These are phyloP conservation scores for Guadua angustifolia DNA, from an alignment of 176 grass and related monocot genomes.

Conservation along the genomic window DNA sequence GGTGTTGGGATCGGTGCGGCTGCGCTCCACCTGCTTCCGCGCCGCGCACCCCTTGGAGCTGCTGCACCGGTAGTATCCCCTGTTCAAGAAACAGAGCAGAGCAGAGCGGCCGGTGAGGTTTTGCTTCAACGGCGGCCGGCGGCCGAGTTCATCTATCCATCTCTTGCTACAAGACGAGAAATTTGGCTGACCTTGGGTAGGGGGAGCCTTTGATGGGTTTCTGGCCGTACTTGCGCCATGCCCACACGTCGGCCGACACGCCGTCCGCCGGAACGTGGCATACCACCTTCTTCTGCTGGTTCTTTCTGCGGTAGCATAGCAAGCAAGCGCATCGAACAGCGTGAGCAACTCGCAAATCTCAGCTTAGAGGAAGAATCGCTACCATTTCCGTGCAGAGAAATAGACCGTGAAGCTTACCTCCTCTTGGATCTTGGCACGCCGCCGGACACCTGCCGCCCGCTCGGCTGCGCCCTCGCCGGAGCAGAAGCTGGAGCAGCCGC, in stretches of 20 bases:
- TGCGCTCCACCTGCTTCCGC: slow-evolving; percentile 87
- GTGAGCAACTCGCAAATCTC: slow-evolving; percentile 25
- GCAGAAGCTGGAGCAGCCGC: slow-evolving; percentile 33
- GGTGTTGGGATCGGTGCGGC: slow-evolving; percentile 64
- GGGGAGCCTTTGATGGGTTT: slow-evolving; percentile 99
- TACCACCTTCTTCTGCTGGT: slow-evolving; percentile 92
- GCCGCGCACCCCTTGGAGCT: slow-evolving; percentile 81
- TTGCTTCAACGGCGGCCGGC: neutral
- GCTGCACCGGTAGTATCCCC: slow-evolving; percentile 93
- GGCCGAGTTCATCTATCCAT: neutral
- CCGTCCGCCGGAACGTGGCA: slow-evolving; percentile 74
- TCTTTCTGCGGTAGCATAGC: slow-evolving; percentile 57
- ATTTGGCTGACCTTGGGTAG: slow-evolving; percentile 56
- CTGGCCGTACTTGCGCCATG: slow-evolving; percentile 99
- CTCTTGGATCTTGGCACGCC: slow-evolving; percentile 68
- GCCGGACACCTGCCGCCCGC: slow-evolving; percentile 30
- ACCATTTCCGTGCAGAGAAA: slow-evolving; percentile 18
- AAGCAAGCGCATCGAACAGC: neutral
- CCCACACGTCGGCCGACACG: slow-evolving; percentile 80
- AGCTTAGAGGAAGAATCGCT: neutral
- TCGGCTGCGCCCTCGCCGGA: slow-evolving; percentile 41
- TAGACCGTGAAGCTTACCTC: slow-evolving; percentile 47
- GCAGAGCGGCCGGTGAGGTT: slow-evolving; percentile 18
- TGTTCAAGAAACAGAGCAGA: slow-evolving; percentile 42
- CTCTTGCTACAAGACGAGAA: neutral